Evolutionary conservation across 352 stramenopile genomes (phyloP), one percentile per base, ranked within the genome.

Genomic region (Globisporangium takayamanum): DNA sequence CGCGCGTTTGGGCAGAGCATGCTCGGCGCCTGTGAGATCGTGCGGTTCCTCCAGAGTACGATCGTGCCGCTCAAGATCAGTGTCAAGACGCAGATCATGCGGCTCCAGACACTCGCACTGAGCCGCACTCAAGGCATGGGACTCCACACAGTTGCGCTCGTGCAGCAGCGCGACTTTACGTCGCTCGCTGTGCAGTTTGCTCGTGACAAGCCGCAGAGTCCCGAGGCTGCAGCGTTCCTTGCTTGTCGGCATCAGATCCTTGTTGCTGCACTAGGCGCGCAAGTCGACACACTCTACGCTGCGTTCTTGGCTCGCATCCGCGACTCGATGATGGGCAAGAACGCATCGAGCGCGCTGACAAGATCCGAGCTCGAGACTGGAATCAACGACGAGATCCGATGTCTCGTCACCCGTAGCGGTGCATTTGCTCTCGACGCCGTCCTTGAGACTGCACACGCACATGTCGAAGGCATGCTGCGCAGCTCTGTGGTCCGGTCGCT

Each of bases 1-100:
- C 78, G 71, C 3, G 66, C 74, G 14, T 89, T 92, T 68, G 76
- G 74, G 0, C 73, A 88, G 60, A 92, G 73, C 50, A 62, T 94
- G 47, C 63, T 91, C 16, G 72, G 81, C 25, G 84, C 84, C 1
- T 79, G 76, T 11, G 79, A 86, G 26, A 61, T 95, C 46, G 53
- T 92, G 30, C 75, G 79, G 0, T 89, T 84, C 50, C 64, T 93
- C 39, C 61, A 69, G 45, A 76, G 74, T 30, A 80, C 64, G 16
- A 70, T 90, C 48, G 50, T 62, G 7, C 70, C 75, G 15, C 72
- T 89, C 62, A 86, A 78, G 18, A 44, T 72, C 22, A 51, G 57
- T 8, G 54, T 77, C 50, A 87, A 90, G 46, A 59, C 73, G 22
- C 79, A 83, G 55, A 77, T 87, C 25, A 45, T 88, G 20, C 59